A percentile compares a stretch with the other conserved stretches of the same genome.
phyloP scores from a whole-genome alignment of 345 rosid species.

The Rhizophora mangle region DNA sequence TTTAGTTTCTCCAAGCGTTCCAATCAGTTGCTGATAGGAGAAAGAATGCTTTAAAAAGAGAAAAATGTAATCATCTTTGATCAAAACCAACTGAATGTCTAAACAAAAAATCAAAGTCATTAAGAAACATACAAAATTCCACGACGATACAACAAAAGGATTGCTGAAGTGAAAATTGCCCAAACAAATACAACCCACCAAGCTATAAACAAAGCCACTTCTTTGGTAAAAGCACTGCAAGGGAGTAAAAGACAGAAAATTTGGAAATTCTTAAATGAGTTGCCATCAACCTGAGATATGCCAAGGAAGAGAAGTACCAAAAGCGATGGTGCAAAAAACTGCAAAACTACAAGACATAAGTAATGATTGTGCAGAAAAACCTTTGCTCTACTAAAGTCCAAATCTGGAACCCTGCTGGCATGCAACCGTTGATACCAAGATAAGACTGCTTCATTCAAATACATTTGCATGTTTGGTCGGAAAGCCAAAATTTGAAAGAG shows the following conservation, averaged over 20 bases:
- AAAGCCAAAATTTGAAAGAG: constrained; percentile 54
- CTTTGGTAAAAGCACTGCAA: constrained; percentile 48
- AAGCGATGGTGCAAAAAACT: constrained; percentile 62
- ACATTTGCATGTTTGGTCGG: constrained; percentile 81
- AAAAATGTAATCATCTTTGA: too few relatives aligned
- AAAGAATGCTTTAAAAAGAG: constrained; percentile 5
- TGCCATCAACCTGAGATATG: constrained; percentile 54
- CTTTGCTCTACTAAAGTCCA: constrained; percentile 89
- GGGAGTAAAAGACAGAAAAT: constrained; percentile 50
- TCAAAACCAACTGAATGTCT: not conserved
- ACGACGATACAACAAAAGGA: constrained; percentile 61
- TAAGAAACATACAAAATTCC: constrained; percentile 67
- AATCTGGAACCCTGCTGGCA: constrained; percentile 77
- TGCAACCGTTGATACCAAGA: constrained; percentile 94
- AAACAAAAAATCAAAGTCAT: constrained; percentile 16
- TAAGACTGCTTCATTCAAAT: constrained; percentile 80
- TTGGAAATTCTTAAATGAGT: constrained; percentile 35
- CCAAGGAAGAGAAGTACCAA: constrained; percentile 65
- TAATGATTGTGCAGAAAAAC: constrained; percentile 86
- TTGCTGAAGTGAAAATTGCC: constrained; percentile 54
- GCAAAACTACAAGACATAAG: constrained; percentile 71
- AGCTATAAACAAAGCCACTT: constrained; percentile 62
- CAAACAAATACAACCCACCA: constrained; percentile 88
- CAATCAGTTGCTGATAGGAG: not conserved
- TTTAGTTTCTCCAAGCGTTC: not conserved